These are phyloP conservation scores for Cordyceps farinosa DNA, from an alignment of 2,329 filamentous ascomycete genomes.

Conservation along the genomic window DNA sequence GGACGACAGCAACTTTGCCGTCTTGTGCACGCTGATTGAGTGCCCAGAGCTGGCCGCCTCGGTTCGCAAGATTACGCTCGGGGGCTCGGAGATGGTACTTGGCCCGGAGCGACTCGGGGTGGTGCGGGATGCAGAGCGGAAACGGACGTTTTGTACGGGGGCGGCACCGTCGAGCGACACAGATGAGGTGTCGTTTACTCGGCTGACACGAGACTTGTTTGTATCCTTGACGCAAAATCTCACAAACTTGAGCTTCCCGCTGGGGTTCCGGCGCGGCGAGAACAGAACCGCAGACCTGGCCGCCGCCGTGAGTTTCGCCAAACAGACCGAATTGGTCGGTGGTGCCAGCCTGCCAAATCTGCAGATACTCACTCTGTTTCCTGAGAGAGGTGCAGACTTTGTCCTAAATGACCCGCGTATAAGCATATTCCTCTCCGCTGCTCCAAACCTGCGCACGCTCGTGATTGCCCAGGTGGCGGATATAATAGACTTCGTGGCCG, in stretches of 20 bases:
- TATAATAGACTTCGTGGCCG: not conserved
- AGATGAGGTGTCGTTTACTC: not conserved
- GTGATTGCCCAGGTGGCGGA: not conserved
- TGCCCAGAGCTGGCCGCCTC: not conserved
- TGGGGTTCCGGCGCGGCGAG: not conserved
- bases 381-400: not conserved
- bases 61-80: not conserved
- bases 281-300: not conserved
- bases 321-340: not conserved
- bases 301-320: not conserved
- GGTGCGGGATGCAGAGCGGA: not conserved
- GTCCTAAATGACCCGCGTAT: not conserved
- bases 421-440: not conserved
- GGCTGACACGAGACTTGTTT: not conserved
- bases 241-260: not conserved
- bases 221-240: not conserved
- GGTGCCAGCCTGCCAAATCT: not conserved
- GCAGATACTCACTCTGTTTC: not conserved
- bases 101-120: not conserved
- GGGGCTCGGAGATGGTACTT: not conserved
- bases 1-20: not conserved
- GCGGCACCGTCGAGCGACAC: not conserved
- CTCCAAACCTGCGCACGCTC: not conserved
- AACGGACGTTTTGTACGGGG: not conserved
- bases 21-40: not conserved